Base-by-base conservation (phyloP, 805 yeast species). In the Starmera dryadoides region DNA sequence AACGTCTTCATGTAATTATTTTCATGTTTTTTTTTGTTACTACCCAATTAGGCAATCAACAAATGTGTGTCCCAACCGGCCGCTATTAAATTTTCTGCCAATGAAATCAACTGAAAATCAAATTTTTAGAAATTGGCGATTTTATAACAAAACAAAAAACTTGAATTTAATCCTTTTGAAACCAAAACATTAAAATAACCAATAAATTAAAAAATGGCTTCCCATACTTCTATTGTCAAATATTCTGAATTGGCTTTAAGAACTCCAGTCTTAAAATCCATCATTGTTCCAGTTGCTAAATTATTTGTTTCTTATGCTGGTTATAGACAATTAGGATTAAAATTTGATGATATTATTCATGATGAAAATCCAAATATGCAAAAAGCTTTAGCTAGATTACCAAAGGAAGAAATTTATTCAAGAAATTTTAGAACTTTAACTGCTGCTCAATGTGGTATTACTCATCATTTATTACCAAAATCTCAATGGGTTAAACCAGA, bases 261-360 rank as follows among this genome's bases (percentile, higher is more conserved):
- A 52, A 76, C 87, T 49, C 95, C 98, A 39, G 59, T 77, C 36
- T 76, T 93, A 58, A 75, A 84, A 49, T 79, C 81, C 60, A 62
- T 89, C 50, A 71, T 85, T 48, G 74, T 81, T 25, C 98, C 98
- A 48, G 73, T 81, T 30, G 84, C 97, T 35, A 76, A 80, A 58
- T 69, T 77, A 52, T 89, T 82, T 67, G 69, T 75, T 51, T 69
- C 79, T 50, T 73, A 75, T 49, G 73, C 95, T 41, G 98, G 98
- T 43, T 93, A 93, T 85, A 85, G 98, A 74, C 78, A 88, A 64
- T 66, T 93, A 70, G 98, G 98, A 40, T 76, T 93, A 56, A 86
- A 83, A 67, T 79, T 83, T 58, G 93, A 91, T 61, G 98, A 93
- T 65, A 68, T 91, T 57, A 62, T 91, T 48, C 66, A 74, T 49